Evolutionary conservation across 164 flowering plant species (phyloP).

Genomic region (Paratinospora sagittata): DNA sequence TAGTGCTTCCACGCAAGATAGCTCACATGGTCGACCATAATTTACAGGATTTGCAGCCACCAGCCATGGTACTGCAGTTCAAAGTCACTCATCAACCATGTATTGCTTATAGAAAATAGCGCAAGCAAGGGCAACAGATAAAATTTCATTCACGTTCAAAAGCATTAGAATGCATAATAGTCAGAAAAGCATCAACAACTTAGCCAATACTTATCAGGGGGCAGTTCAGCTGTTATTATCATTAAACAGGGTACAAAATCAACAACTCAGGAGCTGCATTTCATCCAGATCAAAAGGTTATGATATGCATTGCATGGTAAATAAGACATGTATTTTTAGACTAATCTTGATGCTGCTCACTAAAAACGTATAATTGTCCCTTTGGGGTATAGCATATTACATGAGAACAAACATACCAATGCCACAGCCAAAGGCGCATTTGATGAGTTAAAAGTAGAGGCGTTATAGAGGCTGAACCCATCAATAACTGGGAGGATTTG

Average conservation of each 20-base stretch:
- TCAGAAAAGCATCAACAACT: not conserved
- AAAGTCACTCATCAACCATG: not conserved
- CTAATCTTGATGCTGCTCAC: not conserved
- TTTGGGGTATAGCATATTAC: not conserved
- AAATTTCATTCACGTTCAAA: not conserved
- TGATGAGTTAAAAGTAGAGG: not conserved
- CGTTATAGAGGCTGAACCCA: not conserved
- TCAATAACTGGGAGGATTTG: not conserved
- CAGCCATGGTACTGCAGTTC: conserved; percentile 89
- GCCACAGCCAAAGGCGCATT: too few relatives aligned
- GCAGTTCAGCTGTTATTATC: not conserved
- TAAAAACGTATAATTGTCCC: not conserved
- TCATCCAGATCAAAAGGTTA: not conserved
- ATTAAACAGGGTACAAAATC: not conserved
- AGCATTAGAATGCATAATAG: not conserved
- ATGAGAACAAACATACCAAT: not conserved
- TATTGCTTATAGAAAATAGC: not conserved
- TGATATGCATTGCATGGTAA: not conserved
- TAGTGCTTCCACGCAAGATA: conserved; percentile 96
- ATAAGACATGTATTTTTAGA: not conserved
- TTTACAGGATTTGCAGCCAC: conserved; percentile 98
- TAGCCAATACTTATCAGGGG: not conserved
- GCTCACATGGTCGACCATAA: conserved; percentile 93
- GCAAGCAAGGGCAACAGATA: not conserved
- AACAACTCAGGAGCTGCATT: not conserved